Evolutionary conservation across 805 yeast genomes (phyloP), one percentile per base, ranked within the genome.

Genomic region (Candida vaughaniae): DNA sequence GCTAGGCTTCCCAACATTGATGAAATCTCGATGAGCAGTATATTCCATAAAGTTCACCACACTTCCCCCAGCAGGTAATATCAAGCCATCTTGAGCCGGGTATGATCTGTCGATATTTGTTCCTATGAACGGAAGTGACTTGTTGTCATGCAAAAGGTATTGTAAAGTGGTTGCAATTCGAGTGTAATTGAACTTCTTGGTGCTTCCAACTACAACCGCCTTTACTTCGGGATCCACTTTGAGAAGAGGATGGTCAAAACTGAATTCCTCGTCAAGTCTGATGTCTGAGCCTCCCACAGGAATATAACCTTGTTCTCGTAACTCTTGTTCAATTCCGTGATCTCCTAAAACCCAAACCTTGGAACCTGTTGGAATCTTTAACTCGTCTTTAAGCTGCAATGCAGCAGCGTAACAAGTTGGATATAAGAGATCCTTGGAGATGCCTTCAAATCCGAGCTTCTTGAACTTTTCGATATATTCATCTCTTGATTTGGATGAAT

Each of bases 331-430:
- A 11, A 66, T 63, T 0, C 72, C 72, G 4, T 32, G 30, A 31
- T 64, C 71, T 8, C 72, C 72, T 25, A 64, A 48, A 2, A 66
- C 68, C 72, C 72, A 66, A 6, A 66, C 47, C 34, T 66, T 66
- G 22, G 66, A 52, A 0, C 62, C 60, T 4, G 11, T 17, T 6
- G 60, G 55, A 8, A 66, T 44, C 14, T 47, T 46, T 26, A 58
- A 48, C n/a, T 36, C 45, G 16, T 53, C 53, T 23, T 46, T 43
- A 12, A 62, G 37, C 8, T 53, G 46, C n/a, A 46, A 30, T 4
- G 58, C 65, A 3, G 70, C 69, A 1, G 69, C 53, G 39, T 63
- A 66, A 40, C 66, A 55, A 2, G 71, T 63, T 10, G 71, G 71
- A 40, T 49, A 66, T 3, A 66, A 53, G 33, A 41, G 41, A 1